Base-by-base conservation (phyloP, 306 rosid species). In the Astragalus glycyphyllos region DNA sequence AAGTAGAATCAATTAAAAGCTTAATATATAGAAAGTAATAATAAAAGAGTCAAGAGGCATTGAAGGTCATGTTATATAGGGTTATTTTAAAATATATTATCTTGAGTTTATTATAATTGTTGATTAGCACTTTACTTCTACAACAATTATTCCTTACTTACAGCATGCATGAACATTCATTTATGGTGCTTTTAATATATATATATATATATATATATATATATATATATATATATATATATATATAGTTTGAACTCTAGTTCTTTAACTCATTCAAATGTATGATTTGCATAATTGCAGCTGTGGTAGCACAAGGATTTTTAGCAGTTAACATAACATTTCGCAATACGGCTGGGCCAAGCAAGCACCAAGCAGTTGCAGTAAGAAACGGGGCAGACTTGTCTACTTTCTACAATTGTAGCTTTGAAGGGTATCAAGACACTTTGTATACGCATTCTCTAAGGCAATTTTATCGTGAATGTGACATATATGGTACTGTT, bases 381-480 rank as follows among this genome's bases (percentile, higher is more conserved):
- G 62, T 87, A 12, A 81, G 97, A 35, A 89, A 13, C 48, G 84
- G 97, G 1, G 96, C 96, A 1, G 96, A 92, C 26, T 8, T 84
- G 20, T 89, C 96, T 0, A 78, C 87, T 0, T 89, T 92, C 69
- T 92, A 92, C 49, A 81, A 86, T 47, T 91, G 97, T 81, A 91
- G 93, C 73, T 85, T 91, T 58, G 97, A 89, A 65, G 97, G 78
- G 0, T 92, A 92, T 76, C 97, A 92, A 69, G 97, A 92, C 75
- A 92, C 97, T 0, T 75, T 92, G n/a, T 92, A 89, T 47, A 67
- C 96, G 0, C 96, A 89, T 71, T 82, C 97, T 29, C 75, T 85
- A 4, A 77, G 97, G 7, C 96, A 92, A 55, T 86, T 92, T 80
- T 92, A 89, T 74, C 70, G 92, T n/a, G 97, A 89, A 58, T 92